Conservation (phyloP, 2,329 filamentous ascomycete species). For the Fusarium beomiforme region DNA sequence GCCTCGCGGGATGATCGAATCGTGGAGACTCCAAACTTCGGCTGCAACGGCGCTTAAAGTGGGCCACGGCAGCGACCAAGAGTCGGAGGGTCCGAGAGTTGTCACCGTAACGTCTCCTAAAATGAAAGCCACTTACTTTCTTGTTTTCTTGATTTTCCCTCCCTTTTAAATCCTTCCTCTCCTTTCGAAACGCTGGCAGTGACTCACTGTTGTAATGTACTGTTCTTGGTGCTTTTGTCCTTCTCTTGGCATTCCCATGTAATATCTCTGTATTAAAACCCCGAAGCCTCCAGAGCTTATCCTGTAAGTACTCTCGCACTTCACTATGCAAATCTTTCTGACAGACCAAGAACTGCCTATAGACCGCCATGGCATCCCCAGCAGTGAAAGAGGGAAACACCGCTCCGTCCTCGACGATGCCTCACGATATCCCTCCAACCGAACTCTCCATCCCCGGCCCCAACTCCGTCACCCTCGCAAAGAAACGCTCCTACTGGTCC, state of each 20-base stretch:
- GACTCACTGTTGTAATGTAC: neutral
- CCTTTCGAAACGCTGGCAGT: neutral
- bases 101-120: neutral
- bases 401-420: neutral
- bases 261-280: neutral
- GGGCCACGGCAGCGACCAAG: neutral
- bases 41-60: slow-evolving; percentile 11
- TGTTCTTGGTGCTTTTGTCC: neutral
- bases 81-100: slow-evolving; percentile 6
- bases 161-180: neutral
- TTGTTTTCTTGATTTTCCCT: too few relatives aligned
- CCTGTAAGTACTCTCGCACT: neutral
- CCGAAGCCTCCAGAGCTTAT: neutral
- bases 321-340: fast-evolving
- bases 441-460: slow-evolving; percentile 15
- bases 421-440: neutral
- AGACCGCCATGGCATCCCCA: neutral
- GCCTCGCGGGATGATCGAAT: slow-evolving; percentile 14
- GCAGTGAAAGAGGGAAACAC: neutral
- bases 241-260: neutral
- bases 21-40: slow-evolving; percentile 12
- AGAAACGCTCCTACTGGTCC: slow-evolving; percentile 1
- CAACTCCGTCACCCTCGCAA: slow-evolving; percentile 27
- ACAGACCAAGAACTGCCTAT: neutral
- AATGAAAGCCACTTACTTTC: neutral